A percentile compares a stretch with the other conserved stretches of the same genome.
These are phyloP conservation scores for Metarhizium anisopliae DNA, from an alignment of 2,329 filamentous ascomycete species.

Conservation along the genomic window DNA sequence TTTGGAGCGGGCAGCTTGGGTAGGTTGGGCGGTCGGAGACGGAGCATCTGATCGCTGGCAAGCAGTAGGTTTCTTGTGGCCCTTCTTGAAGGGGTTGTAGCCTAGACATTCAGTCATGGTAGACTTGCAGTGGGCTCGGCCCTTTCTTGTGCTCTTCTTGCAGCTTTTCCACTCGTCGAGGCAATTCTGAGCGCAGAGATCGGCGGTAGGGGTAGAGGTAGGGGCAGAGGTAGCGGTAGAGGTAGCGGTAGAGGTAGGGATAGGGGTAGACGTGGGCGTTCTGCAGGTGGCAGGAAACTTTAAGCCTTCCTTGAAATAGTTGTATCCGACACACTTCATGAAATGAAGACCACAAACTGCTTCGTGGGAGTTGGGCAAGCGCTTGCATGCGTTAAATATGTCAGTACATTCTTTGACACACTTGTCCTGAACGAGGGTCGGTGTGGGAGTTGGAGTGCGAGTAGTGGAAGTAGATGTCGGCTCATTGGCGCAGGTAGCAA, in stretches of 20 bases:
- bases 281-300: neutral
- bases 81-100: neutral
- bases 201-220: neutral
- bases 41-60: neutral
- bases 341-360: too few species aligned
- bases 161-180: neutral
- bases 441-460: neutral
- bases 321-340: too few species aligned
- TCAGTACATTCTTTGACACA: constrained; percentile 1
- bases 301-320: neutral
- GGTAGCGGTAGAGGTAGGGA: too few species aligned
- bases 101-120: neutral
- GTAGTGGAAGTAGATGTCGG: neutral
- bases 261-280: neutral
- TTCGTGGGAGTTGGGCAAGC: too few species aligned
- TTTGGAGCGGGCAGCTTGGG: neutral
- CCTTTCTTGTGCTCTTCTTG: neutral
- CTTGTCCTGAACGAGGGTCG: neutral
- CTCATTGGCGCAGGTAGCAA: neutral
- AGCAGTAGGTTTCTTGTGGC: neutral
- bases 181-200: neutral
- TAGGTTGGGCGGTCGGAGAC: neutral
- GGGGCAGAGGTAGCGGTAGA: neutral
- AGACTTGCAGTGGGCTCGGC: neutral
- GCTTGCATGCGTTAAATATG: neutral